Evolutionary conservation across 352 stramenopile genomes (phyloP).

Genomic region (Phytophthora meadii): DNA sequence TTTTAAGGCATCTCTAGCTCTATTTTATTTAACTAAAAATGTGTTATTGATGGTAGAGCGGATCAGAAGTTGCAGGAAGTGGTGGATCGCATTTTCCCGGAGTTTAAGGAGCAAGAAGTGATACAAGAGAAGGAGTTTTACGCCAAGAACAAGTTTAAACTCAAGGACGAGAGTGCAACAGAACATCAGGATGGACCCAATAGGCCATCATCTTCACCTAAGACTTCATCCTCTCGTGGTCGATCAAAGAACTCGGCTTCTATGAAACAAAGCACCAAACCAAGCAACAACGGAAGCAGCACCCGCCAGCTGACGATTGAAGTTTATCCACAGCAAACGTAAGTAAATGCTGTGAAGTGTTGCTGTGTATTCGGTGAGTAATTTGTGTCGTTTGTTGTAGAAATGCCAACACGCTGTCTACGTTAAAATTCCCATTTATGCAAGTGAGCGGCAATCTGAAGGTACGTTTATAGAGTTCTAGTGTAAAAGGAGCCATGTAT

Average conservation of each 20-base stretch:
- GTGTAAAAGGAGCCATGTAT: neutral
- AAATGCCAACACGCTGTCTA: slow-evolving; percentile 34
- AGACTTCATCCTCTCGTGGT: slow-evolving; percentile 8
- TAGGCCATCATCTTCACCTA: slow-evolving; percentile 12
- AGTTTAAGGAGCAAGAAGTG: slow-evolving; percentile 60
- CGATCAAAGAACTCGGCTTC: slow-evolving; percentile 16
- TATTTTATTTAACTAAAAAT: no score
- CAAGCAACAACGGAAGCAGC: slow-evolving; percentile 6
- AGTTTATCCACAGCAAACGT: slow-evolving; percentile 51
- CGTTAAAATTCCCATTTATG: slow-evolving; percentile 57
- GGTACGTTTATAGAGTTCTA: slow-evolving; percentile 22
- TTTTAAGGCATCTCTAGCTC: neutral
- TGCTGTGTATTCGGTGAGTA: neutral
- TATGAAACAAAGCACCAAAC: slow-evolving; percentile 6
- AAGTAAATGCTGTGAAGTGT: slow-evolving; percentile 4
- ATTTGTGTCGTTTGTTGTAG: slow-evolving; percentile 8
- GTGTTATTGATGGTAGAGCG: slow-evolving; percentile 41
- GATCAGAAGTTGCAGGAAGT: slow-evolving; percentile 80
- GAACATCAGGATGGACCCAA: slow-evolving; percentile 10
- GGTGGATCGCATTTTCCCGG: slow-evolving; percentile 78
- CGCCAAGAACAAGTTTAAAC: slow-evolving; percentile 58
- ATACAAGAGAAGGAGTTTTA: slow-evolving; percentile 71
- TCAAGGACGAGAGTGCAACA: slow-evolving; percentile 38
- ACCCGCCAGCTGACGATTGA: slow-evolving; percentile 46
- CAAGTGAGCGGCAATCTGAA: slow-evolving; percentile 71